Percentiles rank a stretch among this genome's conserved stretches.
Evolutionary conservation across 495 filamentous ascomycete species (phyloP).

Genomic region (Trypethelium eluteriae): DNA sequence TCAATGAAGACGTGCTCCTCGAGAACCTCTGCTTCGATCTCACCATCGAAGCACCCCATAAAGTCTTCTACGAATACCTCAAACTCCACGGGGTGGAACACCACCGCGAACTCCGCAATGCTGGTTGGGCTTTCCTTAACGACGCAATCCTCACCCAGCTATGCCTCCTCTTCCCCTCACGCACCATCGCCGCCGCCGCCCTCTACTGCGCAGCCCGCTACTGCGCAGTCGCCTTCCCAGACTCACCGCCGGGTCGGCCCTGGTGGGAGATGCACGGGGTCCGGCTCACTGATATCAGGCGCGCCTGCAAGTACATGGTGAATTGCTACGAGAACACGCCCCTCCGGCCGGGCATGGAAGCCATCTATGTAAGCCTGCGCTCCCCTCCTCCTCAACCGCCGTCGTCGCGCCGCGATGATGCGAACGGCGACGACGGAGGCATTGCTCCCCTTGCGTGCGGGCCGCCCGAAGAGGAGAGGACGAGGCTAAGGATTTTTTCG

Average conservation of each 20-base stretch:
- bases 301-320: conserved; percentile 63
- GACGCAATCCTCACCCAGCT: conserved; percentile 76
- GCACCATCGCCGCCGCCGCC: conserved; percentile 73
- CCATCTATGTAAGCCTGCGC: not conserved
- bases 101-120: conserved; percentile 67
- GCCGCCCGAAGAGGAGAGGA: not conserved
- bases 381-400: not conserved
- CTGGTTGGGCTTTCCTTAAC: conserved; percentile 87
- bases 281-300: conserved; percentile 51
- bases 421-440: not conserved
- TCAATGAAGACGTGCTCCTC: conserved; percentile 82
- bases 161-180: conserved; percentile 70
- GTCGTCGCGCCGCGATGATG: not conserved
- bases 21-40: conserved; percentile 93
- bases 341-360: conserved; percentile 2
- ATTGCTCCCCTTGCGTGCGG: no score
- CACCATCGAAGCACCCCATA: conserved; percentile 75
- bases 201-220: conserved; percentile 76
- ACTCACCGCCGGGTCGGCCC: conserved; percentile 60
- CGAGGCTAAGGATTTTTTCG: not conserved
- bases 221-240: conserved; percentile 60
- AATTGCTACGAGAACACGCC: conserved; percentile 68
- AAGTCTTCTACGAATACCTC: conserved; percentile 69
- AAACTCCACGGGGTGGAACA: conserved; percentile 59
- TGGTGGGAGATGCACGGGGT: conserved; percentile 80